Evolutionary conservation across 2,329 filamentous ascomycete species (phyloP).

Genomic region (Fusarium clavum): DNA sequence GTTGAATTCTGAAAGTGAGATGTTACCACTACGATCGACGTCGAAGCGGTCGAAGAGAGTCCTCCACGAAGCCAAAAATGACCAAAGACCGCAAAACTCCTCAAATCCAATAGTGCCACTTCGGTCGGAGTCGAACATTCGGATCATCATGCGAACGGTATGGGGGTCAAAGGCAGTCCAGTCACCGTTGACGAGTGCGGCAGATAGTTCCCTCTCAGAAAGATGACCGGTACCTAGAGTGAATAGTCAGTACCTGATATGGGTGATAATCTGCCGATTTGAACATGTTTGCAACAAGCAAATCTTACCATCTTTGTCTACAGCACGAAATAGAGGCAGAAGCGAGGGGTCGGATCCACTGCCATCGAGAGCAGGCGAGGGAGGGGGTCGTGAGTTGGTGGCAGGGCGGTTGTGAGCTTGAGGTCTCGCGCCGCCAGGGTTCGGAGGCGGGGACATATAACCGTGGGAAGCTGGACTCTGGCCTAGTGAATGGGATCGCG

Average conservation of each 20-base stretch:
- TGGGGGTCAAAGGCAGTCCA: conserved; percentile 93
- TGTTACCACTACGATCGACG: conserved; percentile 85
- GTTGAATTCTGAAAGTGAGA: conserved; percentile 86
- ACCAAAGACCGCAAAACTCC: conserved; percentile 97
- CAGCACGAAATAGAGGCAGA: conserved; percentile 86
- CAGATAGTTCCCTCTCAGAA: conserved; percentile 85
- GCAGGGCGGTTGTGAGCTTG: conserved; percentile 63
- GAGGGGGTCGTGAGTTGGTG: conserved; percentile 71
- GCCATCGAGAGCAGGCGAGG: conserved; percentile 68
- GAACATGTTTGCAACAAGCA: background rate
- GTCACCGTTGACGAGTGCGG: conserved; percentile 95
- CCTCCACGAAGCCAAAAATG: conserved; percentile 94
- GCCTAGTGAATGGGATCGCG: conserved; percentile 42
- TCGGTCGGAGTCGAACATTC: conserved; percentile 97
- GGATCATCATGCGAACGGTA: conserved; percentile 98
- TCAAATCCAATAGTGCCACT: conserved; percentile 91
- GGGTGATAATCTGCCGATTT: background rate
- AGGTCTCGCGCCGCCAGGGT: conserved; percentile 56
- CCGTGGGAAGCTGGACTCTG: conserved; percentile 53
- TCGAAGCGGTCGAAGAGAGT: conserved; percentile 96
- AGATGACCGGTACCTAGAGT: conserved; percentile 78
- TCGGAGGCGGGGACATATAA: conserved; percentile 64
- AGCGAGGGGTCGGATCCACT: conserved; percentile 66
- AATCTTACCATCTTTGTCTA: conserved; percentile 83
- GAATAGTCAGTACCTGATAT: conserved; percentile 13